Evolutionary conservation across 805 yeast genomes (phyloP), one percentile per base, ranked within the genome.

Genomic region (Suhomyces sp.): DNA sequence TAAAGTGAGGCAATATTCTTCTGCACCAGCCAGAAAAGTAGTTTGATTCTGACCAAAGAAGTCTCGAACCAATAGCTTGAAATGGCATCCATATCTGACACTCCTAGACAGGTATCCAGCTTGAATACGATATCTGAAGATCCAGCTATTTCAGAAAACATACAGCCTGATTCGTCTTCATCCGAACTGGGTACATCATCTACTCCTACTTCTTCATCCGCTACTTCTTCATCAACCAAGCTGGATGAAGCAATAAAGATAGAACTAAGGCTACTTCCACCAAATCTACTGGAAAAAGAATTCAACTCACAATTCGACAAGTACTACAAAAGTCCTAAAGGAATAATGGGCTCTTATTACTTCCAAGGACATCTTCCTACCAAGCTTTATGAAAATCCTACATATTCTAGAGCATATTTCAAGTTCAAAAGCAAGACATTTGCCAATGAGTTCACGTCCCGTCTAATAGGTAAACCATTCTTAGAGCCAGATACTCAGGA

Each of bases 251-350:
- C 46, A 39, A n/a, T 43, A 9, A 54, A 53, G 47, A 33, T 57
- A 17, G 53, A 49, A n/a, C 20, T 54, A 2, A 61, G 72, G 56
- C 43, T 64, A 44, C 51, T 65, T 46, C 55, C 79, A 69, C 47
- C 68, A 6, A 49, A 46, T 9, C 55, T 65, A 6, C 48, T 43
- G 4, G 47, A 56, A 20, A 47, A 39, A 1, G 62, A 51, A 1
- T 65, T 65, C 44, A 44, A 43, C 19, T 37, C 67, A 60, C 53
- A 61, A 49, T 43, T 60, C 44, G 43, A 65, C 51, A n/a, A 64
- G 46, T 17, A 59, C 47, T 49, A 50, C 41, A 41, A 50, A 27
- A 51, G 45, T 25, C 31, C 22, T 33, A 46, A 40, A 8, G 35
- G 10, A 9, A 27, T 39, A 15, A 47, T 48, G 12, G 8, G 48